Conservation (phyloP, 163 green algal genomes). For the Scenedesmus sp. region DNA sequence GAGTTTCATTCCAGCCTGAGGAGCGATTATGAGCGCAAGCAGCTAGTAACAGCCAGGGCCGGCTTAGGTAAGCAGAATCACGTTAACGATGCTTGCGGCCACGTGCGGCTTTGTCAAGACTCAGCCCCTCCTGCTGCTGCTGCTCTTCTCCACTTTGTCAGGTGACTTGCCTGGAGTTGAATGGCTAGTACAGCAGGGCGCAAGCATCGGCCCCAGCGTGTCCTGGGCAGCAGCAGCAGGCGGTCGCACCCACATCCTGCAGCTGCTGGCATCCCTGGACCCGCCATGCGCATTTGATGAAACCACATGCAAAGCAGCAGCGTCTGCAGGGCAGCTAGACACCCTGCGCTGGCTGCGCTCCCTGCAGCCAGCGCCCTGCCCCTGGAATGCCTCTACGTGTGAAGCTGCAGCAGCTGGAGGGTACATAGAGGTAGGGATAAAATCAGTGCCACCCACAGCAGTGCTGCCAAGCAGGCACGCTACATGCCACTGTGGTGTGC, state of each 20-base stretch:
- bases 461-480: no score
- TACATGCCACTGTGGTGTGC: no score
- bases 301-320: conserved; percentile 7
- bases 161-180: background rate
- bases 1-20: background rate
- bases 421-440: background rate
- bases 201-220: background rate
- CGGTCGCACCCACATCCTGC: background rate
- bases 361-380: background rate
- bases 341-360: background rate
- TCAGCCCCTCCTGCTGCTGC: background rate
- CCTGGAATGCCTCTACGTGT: background rate
- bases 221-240: conserved; percentile 10
- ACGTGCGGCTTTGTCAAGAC: background rate
- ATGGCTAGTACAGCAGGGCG: background rate
- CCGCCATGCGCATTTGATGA: background rate
- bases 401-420: conserved; percentile 17
- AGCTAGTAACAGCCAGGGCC: background rate
- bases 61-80: background rate
- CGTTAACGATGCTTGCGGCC: background rate
- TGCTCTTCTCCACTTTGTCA: background rate
- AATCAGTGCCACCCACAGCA: background rate
- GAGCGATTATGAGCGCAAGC: background rate
- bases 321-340: background rate
- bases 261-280: background rate